Evolutionary conservation across 1,284 basidiomycete species (phyloP), one percentile per base, ranked within the genome.

Genomic region (Puccinia horiana): DNA sequence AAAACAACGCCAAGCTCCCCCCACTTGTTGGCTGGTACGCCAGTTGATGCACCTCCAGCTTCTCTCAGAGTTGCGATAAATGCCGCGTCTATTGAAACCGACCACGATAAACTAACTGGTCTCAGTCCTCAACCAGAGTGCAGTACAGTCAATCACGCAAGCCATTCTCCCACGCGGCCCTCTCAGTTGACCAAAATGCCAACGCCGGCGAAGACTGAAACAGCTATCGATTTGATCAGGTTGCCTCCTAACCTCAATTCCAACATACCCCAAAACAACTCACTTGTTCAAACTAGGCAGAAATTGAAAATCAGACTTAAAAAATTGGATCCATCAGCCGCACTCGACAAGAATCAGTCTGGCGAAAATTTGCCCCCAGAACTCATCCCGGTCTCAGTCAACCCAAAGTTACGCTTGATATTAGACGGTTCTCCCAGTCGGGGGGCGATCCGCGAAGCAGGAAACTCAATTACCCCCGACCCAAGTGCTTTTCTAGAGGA

Each of bases 351-450:
- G n/a, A 23, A 29, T n/a, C 42, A 9, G 32, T 8, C 42, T 37
- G 42, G 65, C n/a, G 65, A 69, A 69, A 5, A 20, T 47, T 44
- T 69, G n/a, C 65, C 37, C n/a, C 23, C 65, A 69, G 70, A 73
- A 26, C 47, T 40, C 9, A 73, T 35, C 20, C 70, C 70, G 70
- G 14, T 58, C 35, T 58, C 73, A n/a, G 32, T 35, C 14, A 81
- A 54, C 26, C 79, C 70, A 47, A 81, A 81, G 79, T 67, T 81
- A 35, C 70, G 72, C n/a, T 44, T 75, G 23, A 81, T 69, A 29
- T 44, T 81, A 35, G 78, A 81, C 52, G 37, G 37, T 49, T 47
- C 52, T 56, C 35, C 26, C 20, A 40, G 20, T 23, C 56, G 44
- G 26, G n/a, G 14, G 8, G n/a, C 47, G n/a, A 32, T 73, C 70